phyloP scores from a whole-genome alignment of 768 basidiomycete genomes.

The Suillus cothurnatus region DNA sequence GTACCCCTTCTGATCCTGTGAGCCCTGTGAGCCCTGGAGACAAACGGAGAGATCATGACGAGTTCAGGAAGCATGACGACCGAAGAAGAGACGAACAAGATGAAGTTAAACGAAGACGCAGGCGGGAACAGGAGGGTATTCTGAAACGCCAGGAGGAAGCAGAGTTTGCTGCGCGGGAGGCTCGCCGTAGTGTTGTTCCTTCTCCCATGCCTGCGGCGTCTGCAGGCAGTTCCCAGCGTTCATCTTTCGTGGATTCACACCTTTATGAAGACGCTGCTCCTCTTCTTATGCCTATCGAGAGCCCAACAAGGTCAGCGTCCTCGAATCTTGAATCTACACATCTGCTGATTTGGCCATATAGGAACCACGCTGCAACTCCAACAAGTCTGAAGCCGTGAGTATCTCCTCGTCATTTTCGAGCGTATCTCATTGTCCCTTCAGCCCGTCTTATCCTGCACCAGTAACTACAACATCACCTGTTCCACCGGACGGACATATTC shows the following conservation, averaged over 20 bases:
- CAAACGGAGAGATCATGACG: constrained; percentile 31
- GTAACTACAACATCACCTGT: constrained; percentile 74
- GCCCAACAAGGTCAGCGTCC: constrained; percentile 56
- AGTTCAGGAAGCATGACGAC: constrained; percentile 43
- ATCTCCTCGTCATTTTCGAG: constrained; percentile 5
- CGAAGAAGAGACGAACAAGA: constrained; percentile 52
- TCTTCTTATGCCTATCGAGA: constrained; percentile 62
- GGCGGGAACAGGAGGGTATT: constrained; percentile 60
- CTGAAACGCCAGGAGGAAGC: constrained; percentile 60
- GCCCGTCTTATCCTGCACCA: constrained; percentile 51
- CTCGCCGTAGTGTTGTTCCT: constrained; percentile 38
- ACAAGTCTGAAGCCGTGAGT: constrained; percentile 42
- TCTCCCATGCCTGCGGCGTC: constrained; percentile 33
- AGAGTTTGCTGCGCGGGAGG: constrained; percentile 48
- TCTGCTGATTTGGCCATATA: constrained; percentile 24
- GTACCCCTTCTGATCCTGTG: constrained; percentile 24
- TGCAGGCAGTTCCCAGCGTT: constrained; percentile 37
- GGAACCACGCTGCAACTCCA: constrained; percentile 25
- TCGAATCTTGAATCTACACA: constrained; percentile 39
- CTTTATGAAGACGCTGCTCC: constrained; percentile 36
- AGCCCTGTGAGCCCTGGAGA: constrained; percentile 31
- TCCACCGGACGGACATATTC: constrained; percentile 46
- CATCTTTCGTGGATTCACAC: constrained; percentile 32
- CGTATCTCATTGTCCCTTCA: constrained; percentile 15
- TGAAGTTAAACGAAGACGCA: constrained; percentile 44